Base-by-base conservation (phyloP, 2,329 filamentous ascomycete genomes). In the Colletotrichum incanum region DNA sequence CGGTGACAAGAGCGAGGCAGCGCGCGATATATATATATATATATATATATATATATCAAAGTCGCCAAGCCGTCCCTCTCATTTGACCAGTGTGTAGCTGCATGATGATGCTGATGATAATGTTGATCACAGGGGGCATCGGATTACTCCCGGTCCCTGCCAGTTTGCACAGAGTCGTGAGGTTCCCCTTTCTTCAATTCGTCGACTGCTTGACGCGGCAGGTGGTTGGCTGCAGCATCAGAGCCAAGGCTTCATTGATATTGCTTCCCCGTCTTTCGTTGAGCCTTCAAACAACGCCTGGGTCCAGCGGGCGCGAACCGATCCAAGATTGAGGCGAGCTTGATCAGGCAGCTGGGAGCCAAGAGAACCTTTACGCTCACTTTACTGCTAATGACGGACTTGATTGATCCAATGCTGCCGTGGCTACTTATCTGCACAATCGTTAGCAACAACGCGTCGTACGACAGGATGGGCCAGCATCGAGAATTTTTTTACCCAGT, bases 61-160 rank as follows among this genome's bases (percentile, higher is more conserved):
- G 28, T 28, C 23, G 64, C 64, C 68, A 61, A 61, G 60, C 9
- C 18, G 62, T n/a, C 26, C 20, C 16, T 37, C 43, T 41, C 63
- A 50, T 56, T 49, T 56, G 56, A 23, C 31, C 39, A 43, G 63
- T 41, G 31, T 5, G 55, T 43, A 49, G 49, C 63, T 71, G 56
- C 64, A 67, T 18, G 49, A 50, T 67, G 68, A 71, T 67, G 64
- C 34, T 56, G 39, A 37, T 49, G 56, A 67, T 49, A 49, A 67
- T 56, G 55, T n/a, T 61, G n/a, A 47, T 62, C 41, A 52, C 26
- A 16, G 28, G 41, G 43, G 39, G n/a, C 50, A n/a, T 50, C 31
- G 23, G 49, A 0, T 34, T 26, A n/a, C 14, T 37, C 23, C 41
- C 37, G 50, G 31, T 8, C 31, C 18, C 47, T 37, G 16, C 7